Conservation (phyloP, 2,329 filamentous ascomycete species). For the Arthrocladium fulminans region DNA sequence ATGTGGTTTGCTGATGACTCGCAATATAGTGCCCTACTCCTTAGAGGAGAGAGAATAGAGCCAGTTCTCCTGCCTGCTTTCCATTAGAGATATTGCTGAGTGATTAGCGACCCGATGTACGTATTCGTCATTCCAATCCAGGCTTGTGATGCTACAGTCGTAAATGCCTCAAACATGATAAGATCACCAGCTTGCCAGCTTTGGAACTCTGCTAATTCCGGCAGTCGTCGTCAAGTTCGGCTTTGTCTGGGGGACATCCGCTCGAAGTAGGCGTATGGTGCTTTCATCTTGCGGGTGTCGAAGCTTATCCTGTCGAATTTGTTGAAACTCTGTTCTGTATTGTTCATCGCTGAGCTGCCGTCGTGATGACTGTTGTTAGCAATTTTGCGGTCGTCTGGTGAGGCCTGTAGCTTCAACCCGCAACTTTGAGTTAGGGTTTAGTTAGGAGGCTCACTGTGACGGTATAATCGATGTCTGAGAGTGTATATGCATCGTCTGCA, state of each 20-base stretch:
- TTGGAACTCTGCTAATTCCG: slow-evolving; percentile 59
- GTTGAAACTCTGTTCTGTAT: slow-evolving; percentile 57
- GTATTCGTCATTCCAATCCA: slow-evolving; percentile 53
- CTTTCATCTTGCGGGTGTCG: slow-evolving; percentile 63
- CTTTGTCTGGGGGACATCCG: slow-evolving; percentile 55
- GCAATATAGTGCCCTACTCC: slow-evolving; percentile 57
- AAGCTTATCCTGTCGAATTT: slow-evolving; percentile 50
- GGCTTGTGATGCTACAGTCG: slow-evolving; percentile 53
- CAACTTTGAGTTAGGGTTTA: too few relatives aligned
- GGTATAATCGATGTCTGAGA: slow-evolving; percentile 64
- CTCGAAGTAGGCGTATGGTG: slow-evolving; percentile 60
- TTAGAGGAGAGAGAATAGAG: slow-evolving; percentile 55
- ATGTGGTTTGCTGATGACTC: slow-evolving; percentile 62
- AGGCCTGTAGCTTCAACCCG: slow-evolving; percentile 58
- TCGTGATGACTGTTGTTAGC: slow-evolving; percentile 57
- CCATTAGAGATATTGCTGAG: slow-evolving; percentile 59
- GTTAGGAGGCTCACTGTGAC: slow-evolving; percentile 45
- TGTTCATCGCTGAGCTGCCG: slow-evolving; percentile 51
- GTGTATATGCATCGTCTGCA: slow-evolving; percentile 56
- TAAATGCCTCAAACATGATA: slow-evolving; percentile 62
- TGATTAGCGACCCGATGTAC: slow-evolving; percentile 55
- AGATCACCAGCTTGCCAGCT: slow-evolving; percentile 58
- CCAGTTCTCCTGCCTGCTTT: slow-evolving; percentile 62
- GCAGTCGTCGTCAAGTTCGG: slow-evolving; percentile 59
- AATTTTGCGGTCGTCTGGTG: slow-evolving; percentile 41